phyloP scores from a whole-genome alignment of 495 filamentous ascomycete species.

The Friedmanniomyces endolithicus region DNA sequence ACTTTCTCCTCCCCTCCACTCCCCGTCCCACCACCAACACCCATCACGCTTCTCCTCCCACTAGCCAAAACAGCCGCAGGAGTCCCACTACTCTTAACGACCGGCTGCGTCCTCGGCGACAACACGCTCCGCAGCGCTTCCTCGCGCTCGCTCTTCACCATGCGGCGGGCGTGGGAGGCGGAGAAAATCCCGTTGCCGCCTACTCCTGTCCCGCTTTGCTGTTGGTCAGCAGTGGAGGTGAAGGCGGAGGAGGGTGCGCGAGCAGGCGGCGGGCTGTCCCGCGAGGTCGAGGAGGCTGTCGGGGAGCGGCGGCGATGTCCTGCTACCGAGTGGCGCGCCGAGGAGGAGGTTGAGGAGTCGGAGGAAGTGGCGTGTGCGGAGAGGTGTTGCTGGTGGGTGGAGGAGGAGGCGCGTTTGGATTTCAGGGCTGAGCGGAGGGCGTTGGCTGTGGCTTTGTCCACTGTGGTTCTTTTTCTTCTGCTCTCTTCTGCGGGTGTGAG shows the following conservation, averaged over 20 bases:
- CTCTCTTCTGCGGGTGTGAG: neutral
- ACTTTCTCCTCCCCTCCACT: too few species aligned
- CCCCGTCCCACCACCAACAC: neutral
- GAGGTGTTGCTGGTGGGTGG: constrained; percentile 10
- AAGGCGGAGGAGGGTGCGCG: constrained; percentile 20
- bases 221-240: neutral
- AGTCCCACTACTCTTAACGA: constrained; percentile 42
- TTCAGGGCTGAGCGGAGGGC: constrained; percentile 54
- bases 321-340: constrained; percentile 16
- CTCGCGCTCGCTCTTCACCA: constrained; percentile 57
- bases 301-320: constrained; percentile 53
- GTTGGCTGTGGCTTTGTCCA: constrained; percentile 36
- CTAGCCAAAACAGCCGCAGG: neutral
- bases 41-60: constrained; percentile 4
- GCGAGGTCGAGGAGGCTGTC: constrained; percentile 28
- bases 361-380: too few species aligned
- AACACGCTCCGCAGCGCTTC: constrained; percentile 44
- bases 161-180: constrained; percentile 54
- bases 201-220: neutral
- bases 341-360: too few species aligned
- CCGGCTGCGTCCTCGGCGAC: constrained; percentile 47
- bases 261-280: constrained; percentile 2
- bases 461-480: constrained; percentile 2
- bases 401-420: constrained; percentile 43
- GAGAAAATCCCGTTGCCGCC: constrained; percentile 52